Evolutionary conservation across 768 basidiomycete species (phyloP).

Genomic region (Tulasnella sp.): DNA sequence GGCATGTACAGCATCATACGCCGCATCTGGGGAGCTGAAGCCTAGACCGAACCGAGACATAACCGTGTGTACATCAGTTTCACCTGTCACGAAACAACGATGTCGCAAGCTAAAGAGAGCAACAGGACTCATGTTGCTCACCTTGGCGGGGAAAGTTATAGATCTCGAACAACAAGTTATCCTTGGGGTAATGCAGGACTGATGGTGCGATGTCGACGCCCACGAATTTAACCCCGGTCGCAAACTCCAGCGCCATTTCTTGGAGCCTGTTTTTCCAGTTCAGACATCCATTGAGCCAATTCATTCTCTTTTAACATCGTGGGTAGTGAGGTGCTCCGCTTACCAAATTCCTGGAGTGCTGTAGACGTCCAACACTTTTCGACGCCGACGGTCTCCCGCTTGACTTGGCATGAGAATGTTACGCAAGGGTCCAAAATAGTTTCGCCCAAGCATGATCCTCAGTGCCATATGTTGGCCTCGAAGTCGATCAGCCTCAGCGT

Average conservation of each 20-base stretch:
- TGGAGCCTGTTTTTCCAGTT: background rate
- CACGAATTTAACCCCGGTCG: conserved; percentile 14
- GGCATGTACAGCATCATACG: conserved; percentile 14
- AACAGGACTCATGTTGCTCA: background rate
- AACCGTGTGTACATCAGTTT: too few species aligned
- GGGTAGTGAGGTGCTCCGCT: background rate
- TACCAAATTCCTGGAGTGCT: conserved; percentile 15
- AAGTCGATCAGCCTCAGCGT: conserved; percentile 4
- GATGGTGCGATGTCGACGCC: conserved; percentile 13
- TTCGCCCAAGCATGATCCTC: conserved; percentile 9
- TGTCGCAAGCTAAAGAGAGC: background rate
- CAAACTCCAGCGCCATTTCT: conserved; percentile 9
- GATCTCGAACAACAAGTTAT: conserved; percentile 13
- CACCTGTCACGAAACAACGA: background rate
- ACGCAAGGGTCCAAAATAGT: conserved; percentile 10
- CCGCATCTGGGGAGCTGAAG: conserved; percentile 4
- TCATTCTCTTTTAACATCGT: background rate
- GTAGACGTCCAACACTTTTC: conserved; percentile 13
- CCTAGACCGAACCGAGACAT: background rate
- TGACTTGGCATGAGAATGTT: conserved; percentile 2
- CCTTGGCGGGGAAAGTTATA: conserved; percentile 16
- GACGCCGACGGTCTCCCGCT: conserved; percentile 2
- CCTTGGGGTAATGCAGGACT: conserved; percentile 7
- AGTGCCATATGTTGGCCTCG: conserved; percentile 6
- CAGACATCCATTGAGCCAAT: background rate